Evolutionary conservation across 2,329 filamentous ascomycete species (phyloP), one percentile per base, ranked within the genome.

Genomic region (Aspergillus intermedius): DNA sequence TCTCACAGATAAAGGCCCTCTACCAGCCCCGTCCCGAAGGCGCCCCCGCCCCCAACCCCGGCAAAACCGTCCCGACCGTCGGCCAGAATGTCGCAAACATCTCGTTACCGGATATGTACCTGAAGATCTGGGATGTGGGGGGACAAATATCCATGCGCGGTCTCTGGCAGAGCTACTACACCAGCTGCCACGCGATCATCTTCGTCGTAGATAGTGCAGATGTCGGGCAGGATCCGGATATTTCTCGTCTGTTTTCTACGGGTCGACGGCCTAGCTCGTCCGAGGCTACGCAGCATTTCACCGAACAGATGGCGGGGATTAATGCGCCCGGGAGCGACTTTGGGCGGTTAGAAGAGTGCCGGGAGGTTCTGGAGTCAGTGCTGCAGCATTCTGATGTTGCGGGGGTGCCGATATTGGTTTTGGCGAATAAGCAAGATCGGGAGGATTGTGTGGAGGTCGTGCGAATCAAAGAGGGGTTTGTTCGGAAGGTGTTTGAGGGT

Each of bases 381-480:
- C 74, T 98, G 60, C 85, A 89, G 65, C 84, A 91, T 68, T 82
- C 86, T 39, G 90, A 95, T 63, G 88, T 91, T 2, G 88, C 90
- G 60, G 91, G 93, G 10, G 90, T 98, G 53, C 93, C 93, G 19
- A 77, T 98, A 48, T 73, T 98, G 48, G 88, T 98, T 44, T 74
- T 98, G 56, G 93, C 93, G 52, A 98, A 98, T 68, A 98, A 98
- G 73, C 93, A 98, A 73, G 93, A 98, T 68, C 77, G 91, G 2
- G 93, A 98, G 71, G 93, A 97, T 70, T 97, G 91, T 59, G 88
- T 97, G 46, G 93, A 98, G 77, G 93, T 96, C 2, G 91, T 97
- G 51, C 78, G 90, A 56, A 96, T 98, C 65, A 98, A 98, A 73
- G 93, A 98, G 69, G 93, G 91, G 0, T 77, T 97, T 47, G 91